Percentiles rank a stretch among this genome's conserved stretches.
Evolutionary conservation across 1,284 basidiomycete genomes (phyloP).

Genomic region (Ganoderma resinaceum): DNA sequence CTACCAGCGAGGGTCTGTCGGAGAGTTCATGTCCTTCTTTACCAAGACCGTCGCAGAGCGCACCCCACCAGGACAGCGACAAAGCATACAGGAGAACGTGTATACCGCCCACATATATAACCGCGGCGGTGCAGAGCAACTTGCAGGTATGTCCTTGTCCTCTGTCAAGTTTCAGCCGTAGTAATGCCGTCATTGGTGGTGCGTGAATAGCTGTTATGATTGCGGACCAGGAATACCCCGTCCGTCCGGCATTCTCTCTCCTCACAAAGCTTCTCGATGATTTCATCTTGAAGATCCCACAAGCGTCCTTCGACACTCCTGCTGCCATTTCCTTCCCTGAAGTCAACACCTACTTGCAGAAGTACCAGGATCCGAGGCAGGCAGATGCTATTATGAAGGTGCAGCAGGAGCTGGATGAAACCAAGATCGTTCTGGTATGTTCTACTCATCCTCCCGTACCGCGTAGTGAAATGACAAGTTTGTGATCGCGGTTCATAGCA

Average conservation of each 20-base stretch:
- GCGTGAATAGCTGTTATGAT: constrained; percentile 84
- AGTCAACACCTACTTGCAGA: constrained; percentile 84
- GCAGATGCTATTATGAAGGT: constrained; percentile 99
- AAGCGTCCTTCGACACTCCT: constrained; percentile 69
- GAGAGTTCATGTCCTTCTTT: constrained; percentile 92
- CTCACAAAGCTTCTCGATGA: constrained; percentile 96
- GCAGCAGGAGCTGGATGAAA: constrained; percentile 98
- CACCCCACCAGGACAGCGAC: constrained; percentile 86
- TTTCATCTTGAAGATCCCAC: constrained; percentile 83
- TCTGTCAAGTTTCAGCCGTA: background rate
- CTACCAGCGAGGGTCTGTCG: constrained; percentile 87
- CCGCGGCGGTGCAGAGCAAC: constrained; percentile 79
- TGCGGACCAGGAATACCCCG: constrained; percentile 96
- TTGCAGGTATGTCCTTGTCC: constrained; percentile 68
- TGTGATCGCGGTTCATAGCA: constrained; percentile 60
- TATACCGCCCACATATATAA: constrained; percentile 96
- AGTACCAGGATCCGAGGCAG: constrained; percentile 98
- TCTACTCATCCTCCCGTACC: background rate
- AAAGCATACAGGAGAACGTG: constrained; percentile 94
- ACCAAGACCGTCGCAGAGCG: constrained; percentile 93
- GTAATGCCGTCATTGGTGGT: background rate
- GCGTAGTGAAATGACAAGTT: background rate
- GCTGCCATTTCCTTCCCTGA: constrained; percentile 74
- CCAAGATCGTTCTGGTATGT: constrained; percentile 94
- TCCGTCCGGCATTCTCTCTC: constrained; percentile 95